Base-by-base conservation (phyloP, 768 basidiomycete species). In the Crucibulum laeve region DNA sequence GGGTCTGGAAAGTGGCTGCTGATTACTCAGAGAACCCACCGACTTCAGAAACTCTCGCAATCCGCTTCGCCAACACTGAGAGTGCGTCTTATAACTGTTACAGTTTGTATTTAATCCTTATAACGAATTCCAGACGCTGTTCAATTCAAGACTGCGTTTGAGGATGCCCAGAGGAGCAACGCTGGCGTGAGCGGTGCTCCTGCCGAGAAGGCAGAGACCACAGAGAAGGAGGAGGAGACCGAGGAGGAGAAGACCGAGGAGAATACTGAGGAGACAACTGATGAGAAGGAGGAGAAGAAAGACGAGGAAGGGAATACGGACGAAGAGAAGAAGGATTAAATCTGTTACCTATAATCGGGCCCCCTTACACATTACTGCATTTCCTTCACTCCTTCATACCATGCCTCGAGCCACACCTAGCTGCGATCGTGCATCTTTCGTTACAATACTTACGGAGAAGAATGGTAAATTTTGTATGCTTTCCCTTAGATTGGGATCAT, bases 1-100 rank as follows among this genome's bases (percentile, higher is more conserved):
- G 96, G 96, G 94, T 99, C 25, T 98, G 90, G 87, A 95, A 96
- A 65, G 93, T 95, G 41, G 78, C 82, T 41, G 95, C 95, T 21
- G 96, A 99, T 65, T 94, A 89, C 61, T 82, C 95, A 42, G 96
- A 99, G 62, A 73, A 76, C 42, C 91, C 89, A 36, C 81, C 95
- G 18, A 87, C 91, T 35, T 63, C 93, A 17, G 96, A 98, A 70
- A 99, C 96, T 19, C 83, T 99, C 48, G 96, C 96, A 40, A 96
- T 99, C 61, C 89, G 96, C 44, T 98, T 99, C 56, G 95, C 91
- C 51, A 99, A 96, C 69, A 71, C 91, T 44, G 94, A 98, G 14
- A 91, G 94, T 95, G 53, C 67, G 91, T 68, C 28, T 14, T 25
- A 21, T 40, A 19, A 15, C 15, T 38, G 38, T 36, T 19, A 25